These are phyloP conservation scores for Paecilomyces variotii DNA, from an alignment of 2,329 filamentous ascomycete genomes.

Conservation along the genomic window DNA sequence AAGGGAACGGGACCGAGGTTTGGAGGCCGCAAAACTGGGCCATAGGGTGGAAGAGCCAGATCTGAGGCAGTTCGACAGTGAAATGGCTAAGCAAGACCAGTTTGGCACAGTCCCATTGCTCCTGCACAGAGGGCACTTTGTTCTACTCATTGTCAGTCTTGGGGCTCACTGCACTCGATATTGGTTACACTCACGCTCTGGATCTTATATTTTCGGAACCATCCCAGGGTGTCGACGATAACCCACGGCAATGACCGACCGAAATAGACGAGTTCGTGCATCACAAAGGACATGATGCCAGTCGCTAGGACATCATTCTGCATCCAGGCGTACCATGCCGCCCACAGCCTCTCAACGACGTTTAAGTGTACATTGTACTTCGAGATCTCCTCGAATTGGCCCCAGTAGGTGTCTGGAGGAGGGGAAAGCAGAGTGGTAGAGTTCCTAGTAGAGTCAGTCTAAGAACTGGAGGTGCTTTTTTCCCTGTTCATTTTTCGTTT, in stretches of 20 bases:
- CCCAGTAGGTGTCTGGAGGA: constrained; percentile 54
- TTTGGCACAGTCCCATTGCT: constrained; percentile 90
- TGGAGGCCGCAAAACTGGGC: constrained; percentile 86
- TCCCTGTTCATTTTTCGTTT: not conserved
- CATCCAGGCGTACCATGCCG: constrained; percentile 96
- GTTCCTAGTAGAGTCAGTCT: constrained; percentile 31
- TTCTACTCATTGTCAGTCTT: constrained; percentile 33
- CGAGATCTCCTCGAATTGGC: constrained; percentile 56
- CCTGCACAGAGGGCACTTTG: constrained; percentile 85
- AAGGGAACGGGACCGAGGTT: constrained; percentile 83
- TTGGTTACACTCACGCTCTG: constrained; percentile 57
- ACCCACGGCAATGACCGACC: constrained; percentile 86
- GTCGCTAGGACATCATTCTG: constrained; percentile 95
- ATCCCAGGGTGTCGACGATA: constrained; percentile 79
- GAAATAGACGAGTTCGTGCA: constrained; percentile 95
- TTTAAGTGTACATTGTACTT: constrained; percentile 79
- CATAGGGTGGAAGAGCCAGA: constrained; percentile 96
- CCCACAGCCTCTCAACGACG: constrained; percentile 81
- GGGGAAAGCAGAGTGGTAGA: constrained; percentile 35
- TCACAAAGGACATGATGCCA: constrained; percentile 91
- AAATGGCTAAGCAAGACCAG: constrained; percentile 93
- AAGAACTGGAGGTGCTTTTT: not conserved
- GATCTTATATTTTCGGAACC: constrained; percentile 90
- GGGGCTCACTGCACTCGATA: not conserved
- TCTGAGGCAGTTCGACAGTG: constrained; percentile 95